Percentiles rank a stretch among this genome's conserved stretches.
Conservation (phyloP, 192 early-diverging fungal genomes). For the Thamnidium elegans region DNA sequence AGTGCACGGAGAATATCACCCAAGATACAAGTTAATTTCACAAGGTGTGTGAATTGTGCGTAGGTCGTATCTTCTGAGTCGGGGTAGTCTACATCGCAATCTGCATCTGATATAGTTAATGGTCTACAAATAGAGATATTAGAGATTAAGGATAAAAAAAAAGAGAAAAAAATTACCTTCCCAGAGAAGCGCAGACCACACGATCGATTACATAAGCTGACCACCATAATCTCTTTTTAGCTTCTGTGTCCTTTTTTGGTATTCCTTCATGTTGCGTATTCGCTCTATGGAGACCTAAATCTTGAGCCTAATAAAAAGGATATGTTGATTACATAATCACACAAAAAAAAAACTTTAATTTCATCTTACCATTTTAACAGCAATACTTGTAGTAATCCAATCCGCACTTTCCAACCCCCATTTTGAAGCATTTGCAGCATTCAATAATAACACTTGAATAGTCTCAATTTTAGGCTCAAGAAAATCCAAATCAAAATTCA, state of each 20-base stretch:
- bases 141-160: neutral
- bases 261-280: conserved; percentile 12
- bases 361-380: conserved; percentile 29
- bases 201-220: conserved; percentile 29
- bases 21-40: conserved; percentile 30
- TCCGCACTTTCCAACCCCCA: conserved; percentile 24
- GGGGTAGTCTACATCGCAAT: conserved; percentile 31
- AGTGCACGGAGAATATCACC: conserved; percentile 30
- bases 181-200: conserved; percentile 29
- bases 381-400: conserved; percentile 32
- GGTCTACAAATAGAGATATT: conserved; percentile 13
- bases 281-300: conserved; percentile 35
- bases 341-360: neutral
- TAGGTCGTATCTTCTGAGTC: conserved; percentile 12
- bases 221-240: conserved; percentile 34
- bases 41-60: conserved; percentile 5
- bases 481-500: conserved; percentile 21
- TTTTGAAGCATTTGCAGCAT: conserved; percentile 3
- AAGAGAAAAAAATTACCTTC: conserved; percentile 18
- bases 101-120: conserved; percentile 31
- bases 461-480: conserved; percentile 23
- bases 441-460: conserved; percentile 29
- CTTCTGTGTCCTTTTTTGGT: conserved; percentile 8
- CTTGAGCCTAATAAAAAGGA: conserved; percentile 23
- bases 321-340: neutral